phyloP scores from a whole-genome alignment of 176 grass and related monocot species.

The Ananas comosus region DNA sequence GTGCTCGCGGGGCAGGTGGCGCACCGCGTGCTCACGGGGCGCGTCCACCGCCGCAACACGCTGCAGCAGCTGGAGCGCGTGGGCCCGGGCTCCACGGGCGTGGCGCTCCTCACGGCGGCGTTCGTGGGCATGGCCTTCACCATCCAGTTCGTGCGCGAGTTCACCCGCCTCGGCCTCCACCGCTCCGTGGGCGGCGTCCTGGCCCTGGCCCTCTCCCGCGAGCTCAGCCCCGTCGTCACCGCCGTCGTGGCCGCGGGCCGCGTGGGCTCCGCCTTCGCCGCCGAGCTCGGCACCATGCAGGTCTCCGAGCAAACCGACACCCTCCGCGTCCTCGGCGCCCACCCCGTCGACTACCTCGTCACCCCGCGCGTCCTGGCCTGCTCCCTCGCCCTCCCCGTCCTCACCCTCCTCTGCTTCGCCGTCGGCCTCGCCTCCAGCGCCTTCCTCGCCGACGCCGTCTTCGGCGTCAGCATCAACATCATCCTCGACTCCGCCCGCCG shows the following conservation, averaged over 20 bases:
- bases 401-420: conserved; percentile 73
- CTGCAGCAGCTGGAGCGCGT: conserved; percentile 79
- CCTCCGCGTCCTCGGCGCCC: conserved; percentile 66
- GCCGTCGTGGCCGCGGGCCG: conserved; percentile 73
- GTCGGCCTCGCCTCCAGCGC: conserved; percentile 80
- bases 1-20: conserved; percentile 79
- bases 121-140: conserved; percentile 99
- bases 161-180: conserved; percentile 94
- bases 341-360: conserved; percentile 85
- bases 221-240: conserved; percentile 88
- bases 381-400: conserved; percentile 68
- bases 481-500: conserved; percentile 91
- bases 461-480: conserved; percentile 89
- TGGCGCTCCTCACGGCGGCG: conserved; percentile 76
- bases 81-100: conserved; percentile 71
- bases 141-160: conserved; percentile 99
- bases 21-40: conserved; percentile 54
- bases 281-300: conserved; percentile 98
- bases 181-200: conserved; percentile 93
- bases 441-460: conserved; percentile 74
- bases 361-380: conserved; percentile 82
- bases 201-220: conserved; percentile 75
- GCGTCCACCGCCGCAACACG: conserved; percentile 82
- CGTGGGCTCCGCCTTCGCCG: conserved; percentile 90
- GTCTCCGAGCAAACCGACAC: conserved; percentile 97